Evolutionary conservation across 129 eudicot species (phyloP).

Genomic region (Daucus carota): DNA sequence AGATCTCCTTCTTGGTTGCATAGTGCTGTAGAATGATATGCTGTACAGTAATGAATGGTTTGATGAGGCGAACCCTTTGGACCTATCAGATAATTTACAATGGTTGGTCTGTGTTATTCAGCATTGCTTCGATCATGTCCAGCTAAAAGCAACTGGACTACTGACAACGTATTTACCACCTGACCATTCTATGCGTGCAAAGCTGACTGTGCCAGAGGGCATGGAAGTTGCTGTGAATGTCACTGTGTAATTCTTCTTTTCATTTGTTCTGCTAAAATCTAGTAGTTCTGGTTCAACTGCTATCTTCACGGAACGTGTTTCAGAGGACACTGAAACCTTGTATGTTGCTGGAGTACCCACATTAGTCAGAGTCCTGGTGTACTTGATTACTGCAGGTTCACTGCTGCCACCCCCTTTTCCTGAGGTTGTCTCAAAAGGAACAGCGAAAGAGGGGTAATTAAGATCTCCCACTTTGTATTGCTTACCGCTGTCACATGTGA

Average conservation of each 20-base stretch:
- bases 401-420: slow-evolving; percentile 39
- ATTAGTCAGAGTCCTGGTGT: slow-evolving; percentile 63
- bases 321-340: slow-evolving; percentile 44
- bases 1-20: not conserved
- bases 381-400: slow-evolving; percentile 26
- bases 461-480: slow-evolving; percentile 43
- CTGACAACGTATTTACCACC: slow-evolving; percentile 46
- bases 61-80: slow-evolving; percentile 8
- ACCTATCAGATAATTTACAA: slow-evolving; percentile 24
- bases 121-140: slow-evolving; percentile 35
- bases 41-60: not conserved
- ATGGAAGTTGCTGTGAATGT: slow-evolving; percentile 52
- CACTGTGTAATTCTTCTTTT: slow-evolving; percentile 53
- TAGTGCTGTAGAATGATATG: not conserved
- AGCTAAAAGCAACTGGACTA: slow-evolving; percentile 65
- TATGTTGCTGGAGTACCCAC: slow-evolving; percentile 62
- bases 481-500: slow-evolving; percentile 31
- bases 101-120: slow-evolving; percentile 19
- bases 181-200: slow-evolving; percentile 49
- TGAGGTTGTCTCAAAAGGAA: slow-evolving; percentile 42
- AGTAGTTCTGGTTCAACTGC: slow-evolving; percentile 45
- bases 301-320: slow-evolving; percentile 43
- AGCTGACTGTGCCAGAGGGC: slow-evolving; percentile 58
- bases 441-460: slow-evolving; percentile 65
- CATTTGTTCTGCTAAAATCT: slow-evolving; percentile 30